phyloP scores from a whole-genome alignment of 768 basidiomycete genomes.

The Lepiota subincarnata region DNA sequence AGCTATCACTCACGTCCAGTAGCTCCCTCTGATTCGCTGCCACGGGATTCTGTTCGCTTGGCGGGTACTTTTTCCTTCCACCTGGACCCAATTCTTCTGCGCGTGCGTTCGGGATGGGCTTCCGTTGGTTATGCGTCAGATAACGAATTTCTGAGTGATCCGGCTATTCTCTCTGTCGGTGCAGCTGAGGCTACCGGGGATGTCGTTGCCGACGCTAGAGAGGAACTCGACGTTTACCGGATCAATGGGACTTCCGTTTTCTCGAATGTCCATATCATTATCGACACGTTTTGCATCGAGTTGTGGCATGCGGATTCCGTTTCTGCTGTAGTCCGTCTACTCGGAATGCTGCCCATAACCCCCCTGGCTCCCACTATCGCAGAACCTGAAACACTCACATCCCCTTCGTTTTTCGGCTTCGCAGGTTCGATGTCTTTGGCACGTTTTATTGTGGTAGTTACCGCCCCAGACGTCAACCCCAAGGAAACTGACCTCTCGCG shows the following conservation, averaged over 20 bases:
- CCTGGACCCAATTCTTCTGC: constrained; percentile 50
- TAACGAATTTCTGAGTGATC: constrained; percentile 40
- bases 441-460: constrained; percentile 62
- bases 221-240: constrained; percentile 35
- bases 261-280: constrained; percentile 16
- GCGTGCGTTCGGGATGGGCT: constrained; percentile 38
- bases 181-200: constrained; percentile 50
- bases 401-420: constrained; percentile 44
- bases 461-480: constrained; percentile 80
- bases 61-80: constrained; percentile 34
- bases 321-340: constrained; percentile 37
- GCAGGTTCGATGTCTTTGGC: constrained; percentile 54
- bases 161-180: constrained; percentile 54
- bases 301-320: constrained; percentile 30
- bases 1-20: constrained; percentile 38
- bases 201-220: constrained; percentile 41
- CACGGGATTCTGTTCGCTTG: constrained; percentile 40
- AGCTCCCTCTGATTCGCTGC: constrained; percentile 3
- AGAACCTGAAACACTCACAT: not conserved
- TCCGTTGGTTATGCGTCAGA: constrained; percentile 28
- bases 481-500: constrained; percentile 62
- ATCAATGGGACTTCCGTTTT: constrained; percentile 22
- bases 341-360: constrained; percentile 32
- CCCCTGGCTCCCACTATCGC: constrained; percentile 13
- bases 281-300: constrained; percentile 26